A percentile compares a stretch with the other conserved stretches of the same genome.
These are phyloP conservation scores for Priceomyces castillae DNA, from an alignment of 805 yeast genomes.

Conservation along the genomic window DNA sequence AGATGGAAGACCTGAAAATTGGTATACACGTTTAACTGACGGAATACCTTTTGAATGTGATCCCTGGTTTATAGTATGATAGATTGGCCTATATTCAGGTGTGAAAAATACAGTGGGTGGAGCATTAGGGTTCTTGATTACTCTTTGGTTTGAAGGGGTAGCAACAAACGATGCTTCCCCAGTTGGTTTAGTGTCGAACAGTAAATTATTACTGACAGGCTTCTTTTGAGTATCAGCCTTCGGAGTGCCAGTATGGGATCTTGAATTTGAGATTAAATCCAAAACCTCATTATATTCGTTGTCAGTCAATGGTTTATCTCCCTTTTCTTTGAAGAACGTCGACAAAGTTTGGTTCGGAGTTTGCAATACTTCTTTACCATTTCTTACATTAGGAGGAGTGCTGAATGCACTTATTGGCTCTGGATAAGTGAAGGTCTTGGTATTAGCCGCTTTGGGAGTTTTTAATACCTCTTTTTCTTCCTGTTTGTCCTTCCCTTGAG, in stretches of 20 bases:
- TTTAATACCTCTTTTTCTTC: slow-evolving; percentile 1
- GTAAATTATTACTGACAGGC: not conserved
- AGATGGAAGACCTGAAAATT: slow-evolving; percentile 44
- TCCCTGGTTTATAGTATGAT: slow-evolving; percentile 30
- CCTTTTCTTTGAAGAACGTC: slow-evolving; percentile 68
- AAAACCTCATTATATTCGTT: slow-evolving; percentile 81
- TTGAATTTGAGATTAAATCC: slow-evolving; percentile 41
- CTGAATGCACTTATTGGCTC: slow-evolving; percentile 6
- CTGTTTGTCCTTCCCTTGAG: slow-evolving; percentile 5
- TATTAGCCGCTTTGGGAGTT: not conserved
- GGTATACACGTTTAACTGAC: slow-evolving; percentile 42
- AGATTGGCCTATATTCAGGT: slow-evolving; percentile 39
- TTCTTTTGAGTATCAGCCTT: not conserved
- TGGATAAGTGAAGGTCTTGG: slow-evolving; percentile 8
- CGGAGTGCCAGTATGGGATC: slow-evolving; percentile 7
- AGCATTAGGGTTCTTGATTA: slow-evolving; percentile 24
- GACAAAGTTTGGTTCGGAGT: slow-evolving; percentile 57
- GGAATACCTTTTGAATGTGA: slow-evolving; percentile 22
- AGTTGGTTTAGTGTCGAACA: not conserved
- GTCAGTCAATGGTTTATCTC: slow-evolving; percentile 69
- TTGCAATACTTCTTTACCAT: not conserved
- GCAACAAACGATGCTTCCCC: slow-evolving; percentile 5
- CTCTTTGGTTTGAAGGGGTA: slow-evolving; percentile 29
- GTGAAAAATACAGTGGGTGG: slow-evolving; percentile 20
- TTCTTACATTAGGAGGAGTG: slow-evolving; percentile 2